Base-by-base conservation (phyloP, 2,329 filamentous ascomycete species). In the Microascus cirrosus region DNA sequence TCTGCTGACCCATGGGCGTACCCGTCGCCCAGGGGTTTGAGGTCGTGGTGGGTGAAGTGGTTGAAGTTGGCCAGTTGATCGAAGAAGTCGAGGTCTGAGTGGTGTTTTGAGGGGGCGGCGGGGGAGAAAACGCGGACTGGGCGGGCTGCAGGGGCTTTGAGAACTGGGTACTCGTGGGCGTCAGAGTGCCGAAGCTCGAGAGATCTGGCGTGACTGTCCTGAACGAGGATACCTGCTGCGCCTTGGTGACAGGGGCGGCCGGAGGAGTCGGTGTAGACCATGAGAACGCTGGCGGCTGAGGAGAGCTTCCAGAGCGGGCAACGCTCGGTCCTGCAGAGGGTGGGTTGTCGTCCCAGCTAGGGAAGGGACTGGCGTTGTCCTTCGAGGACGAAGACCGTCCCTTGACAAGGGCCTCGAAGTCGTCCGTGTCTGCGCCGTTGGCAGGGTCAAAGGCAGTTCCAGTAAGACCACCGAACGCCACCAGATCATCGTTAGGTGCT, bases 371-470 rank as follows among this genome's bases (percentile, higher is more conserved):
- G 65, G 75, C 70, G 1, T 75, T 67, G 42, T 71, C 72, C 22
- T 66, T 65, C 59, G 67, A 70, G 32, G 66, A 63, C 53, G 64
- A 65, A 13, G 65, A 62, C 22, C 70, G 71, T 10, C 93, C 93
- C 66, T 95, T 90, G 56, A 99, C 92, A 2, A 99, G 82, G 1
- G 83, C 83, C 69, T 96, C 92, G 66, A 97, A 99, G 66, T 95
- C 90, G 59, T 87, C 82, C 54, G 87, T 79, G 2, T 75, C 78
- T 3, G 79, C 76, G 10, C 79, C 77, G 54, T 77, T 80, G 50
- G 74, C 76, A 22, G 74, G 67, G 55, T 83, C 78, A 58, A 84
- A 81, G 0, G 75, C 72, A 2, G 79, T 81, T 28, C 84, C 84
- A 3, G 82, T 85, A n/a, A 84, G 72, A 35, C 79, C 80, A n/a